These are phyloP conservation scores for Sorghum bicolor DNA, from an alignment of 176 grass and related monocot genomes.

Conservation along the genomic window Sorghum_bicolor_NCBIv3 NC_012871.2:74873501-74874000, in stretches of 20 bases:
- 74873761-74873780: not conserved
- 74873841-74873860: conserved; percentile 34
- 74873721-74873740: not conserved
- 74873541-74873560: not conserved
- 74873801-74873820: not conserved
- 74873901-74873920: too few species aligned
- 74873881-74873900: too few species aligned
- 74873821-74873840: conserved; percentile 2
- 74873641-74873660: not conserved
- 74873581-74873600: not conserved
- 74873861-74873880: not conserved
- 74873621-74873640: not conserved
- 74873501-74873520: not conserved
- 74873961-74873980: too few species aligned
- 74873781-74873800: not conserved
- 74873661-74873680: not conserved
- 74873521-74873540: not conserved
- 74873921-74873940: too few species aligned
- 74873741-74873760: not conserved
- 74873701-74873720: not conserved
- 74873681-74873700: not conserved
- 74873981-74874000: not conserved
- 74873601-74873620: not conserved
- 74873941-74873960: too few species aligned
- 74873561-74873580: not conserved